Percentiles rank a stretch among this genome's conserved stretches.
Evolutionary conservation across 2,329 filamentous ascomycete species (phyloP).

Genomic region (Thyridium curvatum): DNA sequence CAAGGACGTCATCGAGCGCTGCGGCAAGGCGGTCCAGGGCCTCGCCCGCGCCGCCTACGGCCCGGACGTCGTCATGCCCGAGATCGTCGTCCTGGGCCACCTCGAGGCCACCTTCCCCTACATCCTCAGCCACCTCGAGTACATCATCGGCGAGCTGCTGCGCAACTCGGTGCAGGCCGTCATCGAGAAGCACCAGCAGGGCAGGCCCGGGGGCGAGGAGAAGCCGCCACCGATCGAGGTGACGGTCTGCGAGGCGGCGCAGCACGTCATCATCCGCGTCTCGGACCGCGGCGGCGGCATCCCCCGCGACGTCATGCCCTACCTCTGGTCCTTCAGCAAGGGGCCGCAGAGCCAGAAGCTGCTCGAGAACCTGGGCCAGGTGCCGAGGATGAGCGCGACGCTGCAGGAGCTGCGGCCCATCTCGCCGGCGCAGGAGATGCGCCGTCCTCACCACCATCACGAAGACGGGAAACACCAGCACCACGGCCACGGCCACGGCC

Average conservation of each 20-base stretch:
- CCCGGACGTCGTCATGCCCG: conserved; percentile 63
- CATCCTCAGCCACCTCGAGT: conserved; percentile 92
- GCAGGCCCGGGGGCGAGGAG: conserved; percentile 15
- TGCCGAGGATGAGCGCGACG: conserved; percentile 88
- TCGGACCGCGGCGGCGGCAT: conserved; percentile 95
- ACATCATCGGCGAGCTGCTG: conserved; percentile 91
- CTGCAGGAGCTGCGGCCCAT: conserved; percentile 71
- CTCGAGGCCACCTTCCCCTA: conserved; percentile 90
- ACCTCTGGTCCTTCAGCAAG: conserved; percentile 96
- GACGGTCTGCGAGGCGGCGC: conserved; percentile 85
- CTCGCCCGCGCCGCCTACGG: conserved; percentile 73
- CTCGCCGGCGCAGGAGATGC: conserved; percentile 11
- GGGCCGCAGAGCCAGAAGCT: conserved; percentile 72
- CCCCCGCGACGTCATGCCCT: conserved; percentile 74
- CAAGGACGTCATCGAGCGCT: conserved; percentile 79
- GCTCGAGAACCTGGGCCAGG: conserved; percentile 77
- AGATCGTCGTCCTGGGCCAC: conserved; percentile 79
- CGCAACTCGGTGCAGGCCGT: conserved; percentile 93
- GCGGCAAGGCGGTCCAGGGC: conserved; percentile 67
- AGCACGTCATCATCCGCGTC: conserved; percentile 93
- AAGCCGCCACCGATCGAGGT: conserved; percentile 81
- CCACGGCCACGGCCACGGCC: conserved; percentile 2
- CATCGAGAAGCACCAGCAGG: conserved; percentile 61
- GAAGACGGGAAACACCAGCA: conserved; percentile 12
- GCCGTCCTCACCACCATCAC: neutral